phyloP scores from a whole-genome alignment of 164 flowering plant genomes.

The Berberis thunbergii region DNA sequence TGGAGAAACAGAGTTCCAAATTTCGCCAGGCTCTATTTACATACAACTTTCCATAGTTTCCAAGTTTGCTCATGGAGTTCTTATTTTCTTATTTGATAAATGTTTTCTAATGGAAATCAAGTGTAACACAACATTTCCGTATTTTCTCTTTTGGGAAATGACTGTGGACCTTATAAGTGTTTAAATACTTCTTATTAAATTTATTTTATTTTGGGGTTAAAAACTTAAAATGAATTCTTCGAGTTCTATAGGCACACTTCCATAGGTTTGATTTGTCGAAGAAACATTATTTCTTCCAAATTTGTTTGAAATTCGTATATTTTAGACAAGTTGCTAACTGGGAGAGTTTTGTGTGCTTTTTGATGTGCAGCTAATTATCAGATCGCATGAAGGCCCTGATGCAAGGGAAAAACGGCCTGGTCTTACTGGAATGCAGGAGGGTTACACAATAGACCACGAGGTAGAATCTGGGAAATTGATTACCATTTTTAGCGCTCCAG shows the following conservation, averaged over 20 bases:
- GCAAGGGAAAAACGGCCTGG: conserved; percentile 87
- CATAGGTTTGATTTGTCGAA: neutral
- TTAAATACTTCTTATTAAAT: too few species aligned
- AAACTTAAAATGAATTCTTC: too few species aligned
- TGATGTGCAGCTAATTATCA: conserved; percentile 68
- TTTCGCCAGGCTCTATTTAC: too few species aligned
- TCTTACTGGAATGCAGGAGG: conserved; percentile 72
- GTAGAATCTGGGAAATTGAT: conserved; percentile 84
- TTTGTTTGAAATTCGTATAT: neutral
- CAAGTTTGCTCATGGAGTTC: too few species aligned
- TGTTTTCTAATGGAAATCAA: too few species aligned
- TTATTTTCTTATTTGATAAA: too few species aligned
- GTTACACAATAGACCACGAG: conserved; percentile 91
- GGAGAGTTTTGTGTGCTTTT: conserved; percentile 8
- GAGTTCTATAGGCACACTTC: neutral
- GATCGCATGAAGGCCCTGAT: conserved; percentile 99
- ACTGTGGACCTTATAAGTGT: too few species aligned
- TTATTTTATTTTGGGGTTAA: neutral
- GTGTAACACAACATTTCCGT: too few species aligned
- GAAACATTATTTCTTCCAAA: neutral
- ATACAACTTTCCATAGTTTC: too few species aligned
- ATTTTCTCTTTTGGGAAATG: too few species aligned
- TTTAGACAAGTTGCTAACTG: conserved; percentile 2
- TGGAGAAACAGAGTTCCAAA: too few species aligned
- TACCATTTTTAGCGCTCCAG: conserved; percentile 95